Evolutionary conservation across 2,329 filamentous ascomycete genomes (phyloP), one percentile per base, ranked within the genome.

Genomic region (Neodidymelliopsis sp.): DNA sequence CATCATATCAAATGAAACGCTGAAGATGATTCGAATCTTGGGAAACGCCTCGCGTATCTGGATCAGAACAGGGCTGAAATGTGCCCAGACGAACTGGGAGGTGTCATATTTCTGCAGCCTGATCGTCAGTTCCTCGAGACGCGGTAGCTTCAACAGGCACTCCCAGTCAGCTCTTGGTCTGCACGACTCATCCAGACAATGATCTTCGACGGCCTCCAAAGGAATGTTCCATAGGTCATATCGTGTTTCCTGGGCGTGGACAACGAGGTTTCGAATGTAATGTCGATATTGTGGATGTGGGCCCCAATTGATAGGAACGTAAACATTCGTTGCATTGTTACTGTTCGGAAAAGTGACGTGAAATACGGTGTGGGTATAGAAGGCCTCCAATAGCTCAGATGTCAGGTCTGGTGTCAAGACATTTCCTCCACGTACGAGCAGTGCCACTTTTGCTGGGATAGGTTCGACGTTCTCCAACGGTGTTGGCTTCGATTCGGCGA

Each of bases 51-150:
- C 37, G n/a, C 57, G 54, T 9, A 63, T 34, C 9, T 24, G 22
- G 18, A 41, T 42, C 4, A 63, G 12, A 11, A 57, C 45, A 1
- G 59, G 54, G 25, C 41, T 49, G 19, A 63, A 59, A n/a, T 48
- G 43, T 13, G 33, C 36, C 50, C 49, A 59, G 12, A 6, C 20
- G 24, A 63, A 51, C 8, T 18, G 9, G 2, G 6, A 28, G 5
- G 41, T n/a, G 2, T 31, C 12, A 6, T 2, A n/a, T 18, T 60
- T 62, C 13, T 53, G 22, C 25, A 62, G 18, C 2, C 38, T 25
- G 20, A 63, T 48, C 3, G 25, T 40, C n/a, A 63, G 33, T 5
- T 23, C 38, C 31, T 56, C 37, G 4, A 63, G 49, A 3, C 44
- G 36, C 2, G 49, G 33, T 2, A 62, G 29, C 10, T 25, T 13